Conservation (phyloP, 768 basidiomycete genomes). For the Boletus vinaceobasis region DNA sequence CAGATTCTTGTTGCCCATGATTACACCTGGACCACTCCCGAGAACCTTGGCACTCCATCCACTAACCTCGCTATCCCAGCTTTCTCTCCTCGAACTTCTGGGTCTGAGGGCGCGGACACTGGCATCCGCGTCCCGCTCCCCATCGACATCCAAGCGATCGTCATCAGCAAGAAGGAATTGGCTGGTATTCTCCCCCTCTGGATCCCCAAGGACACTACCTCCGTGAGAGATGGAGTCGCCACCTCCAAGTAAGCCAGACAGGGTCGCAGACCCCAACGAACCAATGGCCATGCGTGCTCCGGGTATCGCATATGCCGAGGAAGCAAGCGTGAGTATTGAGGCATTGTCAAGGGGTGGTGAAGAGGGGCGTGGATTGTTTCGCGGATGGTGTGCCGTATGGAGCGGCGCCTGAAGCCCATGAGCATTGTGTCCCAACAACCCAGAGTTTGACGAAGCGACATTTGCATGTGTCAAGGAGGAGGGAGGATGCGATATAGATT, state of each 20-base stretch:
- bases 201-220: constrained; percentile 54
- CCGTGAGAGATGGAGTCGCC: constrained; percentile 71
- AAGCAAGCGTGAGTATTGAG: constrained; percentile 88
- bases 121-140: constrained; percentile 71
- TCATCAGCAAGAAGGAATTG: constrained; percentile 67
- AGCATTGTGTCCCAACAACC: constrained; percentile 26
- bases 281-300: constrained; percentile 48
- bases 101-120: constrained; percentile 88
- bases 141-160: constrained; percentile 50
- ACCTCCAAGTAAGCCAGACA: constrained; percentile 50
- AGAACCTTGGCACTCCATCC: constrained; percentile 77
- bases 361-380: constrained; percentile 92
- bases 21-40: constrained; percentile 44
- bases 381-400: constrained; percentile 89
- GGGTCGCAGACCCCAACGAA: constrained; percentile 40
- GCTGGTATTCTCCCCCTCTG: constrained; percentile 56
- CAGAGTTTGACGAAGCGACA: constrained; percentile 27
- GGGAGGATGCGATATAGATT: constrained; percentile 44
- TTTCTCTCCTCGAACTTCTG: constrained; percentile 79
- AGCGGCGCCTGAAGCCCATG: constrained; percentile 70
- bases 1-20: constrained; percentile 52
- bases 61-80: constrained; percentile 89
- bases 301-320: constrained; percentile 82
- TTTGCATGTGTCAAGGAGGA: constrained; percentile 27
- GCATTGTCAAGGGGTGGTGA: constrained; percentile 92